phyloP scores from a whole-genome alignment of 768 basidiomycete genomes.

The Tephrocybe sp. region DNA sequence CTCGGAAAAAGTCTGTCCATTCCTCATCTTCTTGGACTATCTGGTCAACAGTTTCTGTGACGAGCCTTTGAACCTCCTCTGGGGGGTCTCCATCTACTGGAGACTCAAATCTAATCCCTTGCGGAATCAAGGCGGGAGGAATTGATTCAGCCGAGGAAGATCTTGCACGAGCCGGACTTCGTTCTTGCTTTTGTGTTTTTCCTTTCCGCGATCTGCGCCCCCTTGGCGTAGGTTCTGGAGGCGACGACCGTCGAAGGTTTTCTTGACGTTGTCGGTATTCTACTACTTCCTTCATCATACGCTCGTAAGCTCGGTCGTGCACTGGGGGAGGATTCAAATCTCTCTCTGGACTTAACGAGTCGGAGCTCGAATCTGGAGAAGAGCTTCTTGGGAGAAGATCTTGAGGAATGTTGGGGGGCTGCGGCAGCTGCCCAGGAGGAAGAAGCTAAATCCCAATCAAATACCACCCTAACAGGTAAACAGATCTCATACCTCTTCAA shows the following conservation, averaged over 20 bases:
- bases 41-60: constrained; percentile 41
- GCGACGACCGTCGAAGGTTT: background rate
- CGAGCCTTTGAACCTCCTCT: constrained; percentile 37
- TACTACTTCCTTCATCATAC: constrained; percentile 1
- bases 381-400: constrained; percentile 18
- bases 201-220: constrained; percentile 1
- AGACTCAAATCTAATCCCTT: constrained; percentile 22
- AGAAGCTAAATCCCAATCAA: constrained; percentile 25
- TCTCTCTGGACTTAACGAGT: constrained; percentile 10
- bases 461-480: background rate
- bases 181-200: background rate
- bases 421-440: constrained; percentile 28
- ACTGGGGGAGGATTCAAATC: background rate
- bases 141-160: constrained; percentile 2
- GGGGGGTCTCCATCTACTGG: constrained; percentile 30
- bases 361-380: constrained; percentile 15
- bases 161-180: background rate
- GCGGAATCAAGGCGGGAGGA: background rate
- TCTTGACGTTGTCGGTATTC: constrained; percentile 2
- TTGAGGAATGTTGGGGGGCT: constrained; percentile 29
- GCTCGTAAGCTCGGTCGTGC: constrained; percentile 3
- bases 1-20: constrained; percentile 45
- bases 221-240: background rate
- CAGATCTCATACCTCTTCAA: constrained; percentile 50
- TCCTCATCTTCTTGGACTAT: constrained; percentile 40